Conservation (phyloP, 768 basidiomycete species). For the Russula abietina region DNA sequence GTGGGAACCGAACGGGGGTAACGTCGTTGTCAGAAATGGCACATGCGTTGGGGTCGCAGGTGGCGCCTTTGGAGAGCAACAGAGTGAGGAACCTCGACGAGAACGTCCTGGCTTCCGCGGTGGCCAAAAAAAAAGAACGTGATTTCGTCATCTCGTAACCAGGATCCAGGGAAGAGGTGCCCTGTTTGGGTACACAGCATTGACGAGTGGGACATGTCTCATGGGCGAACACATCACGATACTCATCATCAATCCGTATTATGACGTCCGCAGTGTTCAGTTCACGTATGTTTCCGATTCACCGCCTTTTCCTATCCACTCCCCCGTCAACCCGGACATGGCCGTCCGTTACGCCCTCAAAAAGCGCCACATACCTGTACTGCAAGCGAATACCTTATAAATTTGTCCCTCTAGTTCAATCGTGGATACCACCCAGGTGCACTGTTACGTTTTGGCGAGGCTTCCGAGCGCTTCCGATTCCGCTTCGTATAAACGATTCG, state of each 20-base stretch:
- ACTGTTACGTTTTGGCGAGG: constrained; percentile 15
- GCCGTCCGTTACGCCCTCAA: constrained; percentile 8
- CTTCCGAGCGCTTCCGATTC: constrained; percentile 6
- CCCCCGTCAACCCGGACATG: constrained; percentile 14
- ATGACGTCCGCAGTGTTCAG: background rate
- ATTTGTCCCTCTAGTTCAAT: background rate
- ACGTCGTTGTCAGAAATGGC: background rate
- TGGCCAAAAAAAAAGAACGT: background rate
- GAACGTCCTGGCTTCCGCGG: background rate
- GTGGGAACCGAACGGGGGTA: background rate
- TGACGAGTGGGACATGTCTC: background rate
- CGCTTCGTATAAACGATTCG: constrained; percentile 8
- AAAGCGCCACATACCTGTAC: constrained; percentile 2
- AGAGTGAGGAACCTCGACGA: background rate
- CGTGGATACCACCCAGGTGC: constrained; percentile 3
- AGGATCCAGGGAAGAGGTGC: background rate
- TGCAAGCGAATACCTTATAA: constrained; percentile 20
- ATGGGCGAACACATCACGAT: background rate
- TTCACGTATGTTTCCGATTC: constrained; percentile 6
- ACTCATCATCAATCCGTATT: constrained; percentile 11
- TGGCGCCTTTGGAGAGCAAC: too few species aligned
- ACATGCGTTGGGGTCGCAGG: background rate
- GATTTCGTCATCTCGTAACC: background rate
- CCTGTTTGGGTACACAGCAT: background rate
- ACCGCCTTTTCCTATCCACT: background rate